Percentiles rank a stretch among this genome's conserved stretches.
phyloP scores from a whole-genome alignment of 441 rosid species.

The Gossypium gossypioides region DNA sequence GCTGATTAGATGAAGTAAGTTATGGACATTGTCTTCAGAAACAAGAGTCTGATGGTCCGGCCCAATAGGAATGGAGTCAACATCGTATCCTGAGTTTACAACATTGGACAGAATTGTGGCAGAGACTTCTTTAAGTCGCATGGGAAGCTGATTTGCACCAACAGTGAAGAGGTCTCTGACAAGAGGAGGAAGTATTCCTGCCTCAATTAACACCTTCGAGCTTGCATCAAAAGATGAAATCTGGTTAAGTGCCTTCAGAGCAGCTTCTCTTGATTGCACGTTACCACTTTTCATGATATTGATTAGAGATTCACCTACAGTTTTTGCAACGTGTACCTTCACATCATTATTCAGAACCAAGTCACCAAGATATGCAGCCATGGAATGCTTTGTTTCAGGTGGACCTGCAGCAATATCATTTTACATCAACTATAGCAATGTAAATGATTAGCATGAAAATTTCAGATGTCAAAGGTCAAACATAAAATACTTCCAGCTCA shows the following conservation, averaged over 20 bases:
- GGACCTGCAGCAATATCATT: slow-evolving; percentile 52
- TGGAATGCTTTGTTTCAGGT: slow-evolving; percentile 66
- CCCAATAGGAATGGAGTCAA: slow-evolving; percentile 56
- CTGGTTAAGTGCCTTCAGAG: slow-evolving; percentile 78
- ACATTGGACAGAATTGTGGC: slow-evolving; percentile 90
- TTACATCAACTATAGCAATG: slow-evolving; percentile 14
- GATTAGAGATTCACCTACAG: slow-evolving; percentile 73
- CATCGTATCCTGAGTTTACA: slow-evolving; percentile 67
- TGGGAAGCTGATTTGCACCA: slow-evolving; percentile 63
- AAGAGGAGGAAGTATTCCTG: slow-evolving; percentile 85
- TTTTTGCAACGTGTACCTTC: slow-evolving; percentile 71
- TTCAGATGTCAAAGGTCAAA: background rate
- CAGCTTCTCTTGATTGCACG: slow-evolving; percentile 67
- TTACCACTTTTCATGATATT: slow-evolving; percentile 62
- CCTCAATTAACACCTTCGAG: slow-evolving; percentile 65
- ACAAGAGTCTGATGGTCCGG: slow-evolving; percentile 62
- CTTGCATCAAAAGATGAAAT: slow-evolving; percentile 74
- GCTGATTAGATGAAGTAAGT: slow-evolving; percentile 72
- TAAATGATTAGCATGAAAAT: background rate
- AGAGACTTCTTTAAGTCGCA: slow-evolving; percentile 76
- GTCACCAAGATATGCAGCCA: slow-evolving; percentile 86
- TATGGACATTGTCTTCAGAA: slow-evolving; percentile 74
- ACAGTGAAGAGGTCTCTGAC: slow-evolving; percentile 60
- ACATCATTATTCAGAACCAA: slow-evolving; percentile 63
- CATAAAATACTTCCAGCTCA: background rate